Percentiles rank a stretch among this genome's conserved stretches.
Conservation (phyloP, 192 early-diverging fungal species). For the Allomyces javanicus region DNA sequence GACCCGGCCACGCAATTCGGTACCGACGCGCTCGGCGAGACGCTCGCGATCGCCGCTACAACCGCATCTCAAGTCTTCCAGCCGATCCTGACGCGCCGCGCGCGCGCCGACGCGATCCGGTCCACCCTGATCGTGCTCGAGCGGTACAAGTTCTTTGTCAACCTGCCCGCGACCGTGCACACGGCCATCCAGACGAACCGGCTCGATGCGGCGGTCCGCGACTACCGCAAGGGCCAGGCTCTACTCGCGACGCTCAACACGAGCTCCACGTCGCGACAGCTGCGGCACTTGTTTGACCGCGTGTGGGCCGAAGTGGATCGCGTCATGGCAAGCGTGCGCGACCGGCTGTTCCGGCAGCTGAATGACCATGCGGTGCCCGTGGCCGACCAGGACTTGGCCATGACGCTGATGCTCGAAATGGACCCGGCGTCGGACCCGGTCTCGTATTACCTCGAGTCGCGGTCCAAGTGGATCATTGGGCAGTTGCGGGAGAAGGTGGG, state of each 20-base stretch:
- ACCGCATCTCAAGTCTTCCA: slow-evolving; percentile 60
- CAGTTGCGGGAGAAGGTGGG: slow-evolving; percentile 30
- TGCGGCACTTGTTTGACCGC: slow-evolving; percentile 69
- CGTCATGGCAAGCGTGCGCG: slow-evolving; percentile 49
- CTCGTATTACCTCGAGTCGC: slow-evolving; percentile 67
- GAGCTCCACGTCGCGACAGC: slow-evolving; percentile 14
- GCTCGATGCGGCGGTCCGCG: slow-evolving; percentile 75
- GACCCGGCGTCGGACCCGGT: slow-evolving; percentile 72
- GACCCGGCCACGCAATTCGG: slow-evolving; percentile 25
- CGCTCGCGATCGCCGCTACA: background rate
- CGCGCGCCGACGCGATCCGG: slow-evolving; percentile 75
- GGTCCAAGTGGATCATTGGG: slow-evolving; percentile 67
- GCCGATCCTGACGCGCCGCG: slow-evolving; percentile 64
- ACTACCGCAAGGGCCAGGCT: slow-evolving; percentile 88
- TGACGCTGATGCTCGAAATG: slow-evolving; percentile 40
- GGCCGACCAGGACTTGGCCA: slow-evolving; percentile 75
- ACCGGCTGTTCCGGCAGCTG: slow-evolving; percentile 55
- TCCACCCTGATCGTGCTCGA: slow-evolving; percentile 77
- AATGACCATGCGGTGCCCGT: slow-evolving; percentile 53
- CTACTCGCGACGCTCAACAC: slow-evolving; percentile 28
- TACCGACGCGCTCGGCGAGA: slow-evolving; percentile 7
- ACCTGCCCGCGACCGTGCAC: slow-evolving; percentile 68
- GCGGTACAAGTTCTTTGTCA: slow-evolving; percentile 92
- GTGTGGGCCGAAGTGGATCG: slow-evolving; percentile 84
- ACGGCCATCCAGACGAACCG: slow-evolving; percentile 69